These are phyloP conservation scores for Batkoa obscura DNA, from an alignment of 371 early-diverging fungal species.

Conservation along the genomic window DNA sequence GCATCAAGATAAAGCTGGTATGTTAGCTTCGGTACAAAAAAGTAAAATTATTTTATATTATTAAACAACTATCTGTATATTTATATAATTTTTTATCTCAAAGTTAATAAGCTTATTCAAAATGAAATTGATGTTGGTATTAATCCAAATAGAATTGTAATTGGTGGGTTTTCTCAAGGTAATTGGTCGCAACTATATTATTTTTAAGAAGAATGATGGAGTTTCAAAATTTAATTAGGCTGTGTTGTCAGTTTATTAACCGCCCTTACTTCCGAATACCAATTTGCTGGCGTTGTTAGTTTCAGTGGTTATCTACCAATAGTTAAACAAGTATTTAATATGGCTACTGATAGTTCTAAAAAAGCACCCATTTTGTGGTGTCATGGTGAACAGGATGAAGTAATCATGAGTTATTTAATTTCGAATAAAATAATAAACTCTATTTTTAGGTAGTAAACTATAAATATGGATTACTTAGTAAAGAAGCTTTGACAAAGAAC, in stretches of 20 bases:
- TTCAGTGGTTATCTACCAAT: conserved; percentile 72
- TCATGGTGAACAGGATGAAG: conserved; percentile 70
- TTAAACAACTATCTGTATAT: no score
- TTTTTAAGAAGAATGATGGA: no score
- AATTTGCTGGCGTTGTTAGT: conserved; percentile 27
- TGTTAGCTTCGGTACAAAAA: conserved; percentile 34
- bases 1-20: conserved; percentile 58
- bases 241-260: conserved; percentile 55
- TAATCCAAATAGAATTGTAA: conserved; percentile 59
- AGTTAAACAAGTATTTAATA: conserved; percentile 27
- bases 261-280: conserved; percentile 48
- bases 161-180: conserved; percentile 95
- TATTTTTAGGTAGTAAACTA: conserved; percentile 32
- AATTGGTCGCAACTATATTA: no score
- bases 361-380: conserved; percentile 68
- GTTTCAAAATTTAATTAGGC: conserved; percentile 14
- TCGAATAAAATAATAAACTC: neutral
- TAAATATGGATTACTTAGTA: conserved; percentile 46
- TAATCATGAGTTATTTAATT: conserved; percentile 6
- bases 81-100: neutral
- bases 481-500: conserved; percentile 32
- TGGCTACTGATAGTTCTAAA: conserved; percentile 46
- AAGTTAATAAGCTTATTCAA: conserved; percentile 48
- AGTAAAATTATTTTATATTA: conserved; percentile 19
- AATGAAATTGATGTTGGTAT: conserved; percentile 65